These are phyloP conservation scores for Trichoderma virens DNA, from an alignment of 495 filamentous ascomycete genomes.

Conservation along the genomic window DNA sequence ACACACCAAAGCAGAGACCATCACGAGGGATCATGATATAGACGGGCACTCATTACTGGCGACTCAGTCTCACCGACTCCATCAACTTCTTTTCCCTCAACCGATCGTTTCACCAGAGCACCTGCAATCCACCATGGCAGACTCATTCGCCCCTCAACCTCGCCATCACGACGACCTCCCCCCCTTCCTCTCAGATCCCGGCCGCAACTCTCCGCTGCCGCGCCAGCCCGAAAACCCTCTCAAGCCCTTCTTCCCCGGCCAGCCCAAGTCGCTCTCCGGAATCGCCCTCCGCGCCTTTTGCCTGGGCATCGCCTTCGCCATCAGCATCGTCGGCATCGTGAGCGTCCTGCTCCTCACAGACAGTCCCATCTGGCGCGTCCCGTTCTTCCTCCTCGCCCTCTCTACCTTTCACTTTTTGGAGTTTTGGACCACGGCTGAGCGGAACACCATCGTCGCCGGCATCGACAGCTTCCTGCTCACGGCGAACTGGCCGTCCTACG, in stretches of 20 bases:
- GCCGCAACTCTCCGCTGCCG: not conserved
- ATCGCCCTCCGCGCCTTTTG: conserved; percentile 64
- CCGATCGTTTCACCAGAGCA: too few relatives aligned
- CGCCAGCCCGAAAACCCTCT: conserved; percentile 15
- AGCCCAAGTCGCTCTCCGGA: conserved; percentile 63
- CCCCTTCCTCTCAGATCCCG: not conserved
- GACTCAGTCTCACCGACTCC: not conserved
- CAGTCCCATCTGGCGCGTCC: conserved; percentile 66
- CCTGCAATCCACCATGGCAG: not conserved
- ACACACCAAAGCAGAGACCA: not conserved
- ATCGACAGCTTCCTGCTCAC: conserved; percentile 73
- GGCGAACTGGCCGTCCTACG: conserved; percentile 80
- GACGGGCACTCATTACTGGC: not conserved
- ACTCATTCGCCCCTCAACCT: not conserved
- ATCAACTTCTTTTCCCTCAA: too few relatives aligned
- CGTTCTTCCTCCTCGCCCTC: conserved; percentile 71
- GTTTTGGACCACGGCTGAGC: conserved; percentile 77
- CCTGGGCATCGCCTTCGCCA: conserved; percentile 40
- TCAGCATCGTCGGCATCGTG: conserved; percentile 35
- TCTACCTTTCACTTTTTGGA: conserved; percentile 92
- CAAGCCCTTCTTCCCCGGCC: conserved; percentile 41
- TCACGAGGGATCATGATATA: not conserved
- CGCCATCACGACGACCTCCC: not conserved
- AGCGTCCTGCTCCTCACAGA: conserved; percentile 29
- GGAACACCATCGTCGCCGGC: conserved; percentile 68